phyloP scores from a whole-genome alignment of 2,329 filamentous ascomycete genomes.

The Penicillium sp. region DNA sequence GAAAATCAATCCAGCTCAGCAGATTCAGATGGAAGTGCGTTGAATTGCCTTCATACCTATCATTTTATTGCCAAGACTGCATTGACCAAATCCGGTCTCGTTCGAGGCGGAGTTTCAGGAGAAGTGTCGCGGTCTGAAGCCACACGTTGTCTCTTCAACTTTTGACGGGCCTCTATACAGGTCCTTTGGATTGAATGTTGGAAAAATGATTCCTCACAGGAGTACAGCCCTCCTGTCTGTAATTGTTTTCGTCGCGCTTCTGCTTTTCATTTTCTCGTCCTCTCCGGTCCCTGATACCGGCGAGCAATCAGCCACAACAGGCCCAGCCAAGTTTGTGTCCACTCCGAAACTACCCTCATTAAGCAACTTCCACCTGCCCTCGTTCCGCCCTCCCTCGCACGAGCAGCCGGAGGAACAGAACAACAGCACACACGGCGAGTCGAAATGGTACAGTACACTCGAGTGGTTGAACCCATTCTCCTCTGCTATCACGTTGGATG shows the following conservation, averaged over 20 bases:
- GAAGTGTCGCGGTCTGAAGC: background rate
- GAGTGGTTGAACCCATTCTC: constrained; percentile 91
- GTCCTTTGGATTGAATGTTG: constrained; percentile 4
- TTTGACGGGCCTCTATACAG: background rate
- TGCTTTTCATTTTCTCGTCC: constrained; percentile 46
- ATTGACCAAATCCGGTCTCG: constrained; percentile 13
- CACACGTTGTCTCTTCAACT: background rate
- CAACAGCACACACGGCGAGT: constrained; percentile 74
- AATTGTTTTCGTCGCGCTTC: constrained; percentile 43
- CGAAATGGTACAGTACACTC: constrained; percentile 84
- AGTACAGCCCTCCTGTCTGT: constrained; percentile 42
- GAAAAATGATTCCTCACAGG: constrained; percentile 41
- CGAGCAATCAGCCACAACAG: constrained; percentile 24
- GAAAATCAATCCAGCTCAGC: background rate
- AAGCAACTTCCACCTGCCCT: constrained; percentile 58
- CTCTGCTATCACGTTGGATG: constrained; percentile 72
- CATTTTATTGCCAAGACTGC: constrained; percentile 6
- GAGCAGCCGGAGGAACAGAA: constrained; percentile 68
- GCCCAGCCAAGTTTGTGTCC: constrained; percentile 33
- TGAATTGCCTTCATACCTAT: background rate
- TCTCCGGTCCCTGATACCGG: constrained; percentile 32
- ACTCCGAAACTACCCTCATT: constrained; percentile 44
- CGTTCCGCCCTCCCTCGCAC: constrained; percentile 68
- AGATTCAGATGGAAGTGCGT: constrained; percentile 4
- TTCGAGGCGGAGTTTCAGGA: constrained; percentile 11